Evolutionary conservation across 768 basidiomycete genomes (phyloP), one percentile per base, ranked within the genome.

Genomic region (Austroboletus eburneus): DNA sequence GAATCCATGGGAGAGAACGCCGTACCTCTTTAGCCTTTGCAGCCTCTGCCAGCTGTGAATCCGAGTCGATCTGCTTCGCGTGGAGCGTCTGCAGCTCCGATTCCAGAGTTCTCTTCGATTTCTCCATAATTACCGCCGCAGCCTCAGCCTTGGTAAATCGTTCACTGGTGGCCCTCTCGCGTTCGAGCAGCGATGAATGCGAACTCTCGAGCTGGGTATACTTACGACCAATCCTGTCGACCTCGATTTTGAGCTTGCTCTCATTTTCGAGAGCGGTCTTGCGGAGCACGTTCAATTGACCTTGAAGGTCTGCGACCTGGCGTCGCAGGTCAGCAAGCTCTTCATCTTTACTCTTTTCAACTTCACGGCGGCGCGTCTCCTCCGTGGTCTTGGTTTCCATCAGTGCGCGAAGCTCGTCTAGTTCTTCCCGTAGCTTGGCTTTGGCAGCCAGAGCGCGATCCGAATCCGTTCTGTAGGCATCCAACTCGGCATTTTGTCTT

Each of bases 361-460:
- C 91, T 60, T 96, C 89, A 27, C 76, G 78, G 16, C 89, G 79
- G 24, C 85, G 83, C 9, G 80, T 85, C 57, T 92, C 93, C 63
- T 97, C 93, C 21, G 82, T 84, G 0, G 84, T 78, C 64, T 92
- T 96, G 1, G 88, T 87, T 38, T 85, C 83, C 70, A 96, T 79
- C 13, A 88, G 69, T n/a, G 78, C 71, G 7, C 93, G 84, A 8
- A 98, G 73, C 50, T 90, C 86, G 57, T 95, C 93, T 10, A 96
- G 71, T 65, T 96, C 94, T 33, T 74, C 77, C 57, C 90, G 83
- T 3, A 95, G 71, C 57, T 83, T 87, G 22, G 69, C 69, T 22
- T 79, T 80, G 3, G 75, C 68, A 5, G 54, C 55, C 9, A 68
- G 61, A 2, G 70, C 66, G 29, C 76, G 69, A 66, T 83, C 63